Evolutionary conservation across 73 alveolate species (phyloP).

Genomic region (Breviolum minutum): DNA sequence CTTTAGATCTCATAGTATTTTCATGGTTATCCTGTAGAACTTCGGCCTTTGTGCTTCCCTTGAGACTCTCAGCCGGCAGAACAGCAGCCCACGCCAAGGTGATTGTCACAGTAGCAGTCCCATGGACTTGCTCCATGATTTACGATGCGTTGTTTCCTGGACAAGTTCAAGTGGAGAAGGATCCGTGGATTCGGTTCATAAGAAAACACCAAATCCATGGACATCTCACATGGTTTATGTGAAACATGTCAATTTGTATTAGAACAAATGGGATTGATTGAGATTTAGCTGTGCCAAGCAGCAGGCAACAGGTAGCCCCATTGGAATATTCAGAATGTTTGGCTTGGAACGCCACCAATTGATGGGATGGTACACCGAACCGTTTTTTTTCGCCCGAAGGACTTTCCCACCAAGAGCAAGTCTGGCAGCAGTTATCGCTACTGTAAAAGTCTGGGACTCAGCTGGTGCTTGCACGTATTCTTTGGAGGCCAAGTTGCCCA

Average conservation of each 20-base stretch:
- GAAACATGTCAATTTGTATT: too few relatives aligned
- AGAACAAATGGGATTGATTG: too few relatives aligned
- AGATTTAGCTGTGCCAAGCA: too few relatives aligned
- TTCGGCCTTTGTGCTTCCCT: background rate
- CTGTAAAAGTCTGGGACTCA: conserved; percentile 50
- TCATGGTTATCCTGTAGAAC: too few relatives aligned
- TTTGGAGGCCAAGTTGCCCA: background rate
- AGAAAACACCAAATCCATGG: background rate
- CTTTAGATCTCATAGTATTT: too few relatives aligned
- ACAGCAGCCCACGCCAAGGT: conserved; percentile 57
- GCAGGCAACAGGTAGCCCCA: too few relatives aligned
- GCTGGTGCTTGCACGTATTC: background rate
- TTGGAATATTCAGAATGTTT: too few relatives aligned
- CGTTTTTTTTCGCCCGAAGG: conserved; percentile 37
- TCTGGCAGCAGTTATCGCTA: conserved; percentile 75
- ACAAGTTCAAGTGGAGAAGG: conserved; percentile 94
- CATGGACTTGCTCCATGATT: conserved; percentile 95
- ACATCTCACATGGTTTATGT: too few relatives aligned
- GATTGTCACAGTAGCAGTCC: conserved; percentile 93
- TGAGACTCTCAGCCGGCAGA: too few relatives aligned
- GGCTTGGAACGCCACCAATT: too few relatives aligned
- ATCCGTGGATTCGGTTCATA: background rate
- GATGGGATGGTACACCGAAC: background rate
- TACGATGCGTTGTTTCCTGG: conserved; percentile 94
- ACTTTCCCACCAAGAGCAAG: conserved; percentile 67